Base-by-base conservation (phyloP, 2,329 filamentous ascomycete species). In the Blumeria hordei region DNA sequence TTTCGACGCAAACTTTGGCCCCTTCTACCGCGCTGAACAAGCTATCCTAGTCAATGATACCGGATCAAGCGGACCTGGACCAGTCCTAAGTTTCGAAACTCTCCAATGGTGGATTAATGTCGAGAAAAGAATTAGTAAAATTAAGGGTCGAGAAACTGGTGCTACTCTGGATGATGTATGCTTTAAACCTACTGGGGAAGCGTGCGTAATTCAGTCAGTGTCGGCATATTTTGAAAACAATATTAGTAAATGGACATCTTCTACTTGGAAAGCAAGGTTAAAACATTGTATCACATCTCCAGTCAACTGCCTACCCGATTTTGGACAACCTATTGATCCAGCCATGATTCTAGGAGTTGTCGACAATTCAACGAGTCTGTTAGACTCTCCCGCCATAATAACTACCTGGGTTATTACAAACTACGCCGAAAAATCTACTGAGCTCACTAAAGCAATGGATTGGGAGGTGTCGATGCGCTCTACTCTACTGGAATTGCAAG, bases 391-490 rank as follows among this genome's bases (percentile, higher is more conserved):
- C 57, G 88, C 92, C 2, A 76, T 96, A 57, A 83, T 94, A 7
- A 80, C 85, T 5, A 96, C 88, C 0, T 98, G 92, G 92, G 90
- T 98, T 7, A 80, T 98, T 52, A 87, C 83, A 62, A 98, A 96
- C 63, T 76, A 82, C 60, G 74, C 76, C 4, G 86, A 93, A 64
- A 86, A 80, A 9, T 83, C 83, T 3, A 69, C 75, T 33, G 78
- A 79, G 49, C 75, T 92, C 55, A 73, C 75, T 54, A 78, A 75
- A 56, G 88, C 88, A 3, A 85, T 90, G 70, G 86, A 94, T 62
- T 98, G 88, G 82, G 92, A 98, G 66, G 75, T 80, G 58, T 81
- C 80, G 18, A 72, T 96, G 55, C 86, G 83, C 63, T 71, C 78
- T 55, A 75, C 83, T 8, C 73, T 98, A 9, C 71, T 88, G 18